A percentile compares a stretch with the other conserved stretches of the same genome.
These are phyloP conservation scores for Cystobasidiaceae sp. DNA, from an alignment of 1,284 basidiomycete species.

Conservation along the genomic window DNA sequence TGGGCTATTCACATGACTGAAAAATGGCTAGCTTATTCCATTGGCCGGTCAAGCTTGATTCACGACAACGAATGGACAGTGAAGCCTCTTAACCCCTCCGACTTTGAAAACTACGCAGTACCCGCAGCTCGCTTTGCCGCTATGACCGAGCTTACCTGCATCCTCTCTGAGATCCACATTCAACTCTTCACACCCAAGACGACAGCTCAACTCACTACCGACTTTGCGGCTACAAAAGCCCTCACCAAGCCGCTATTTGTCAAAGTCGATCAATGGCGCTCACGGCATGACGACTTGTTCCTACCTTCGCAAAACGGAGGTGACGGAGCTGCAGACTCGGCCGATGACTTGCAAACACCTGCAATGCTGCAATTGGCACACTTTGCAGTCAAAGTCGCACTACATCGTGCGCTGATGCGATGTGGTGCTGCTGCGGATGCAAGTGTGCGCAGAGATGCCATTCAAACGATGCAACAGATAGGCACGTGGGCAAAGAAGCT, in stretches of 20 bases:
- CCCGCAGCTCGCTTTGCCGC: not conserved
- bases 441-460: not conserved
- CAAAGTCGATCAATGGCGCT: not conserved
- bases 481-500: not conserved
- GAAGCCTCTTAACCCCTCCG: not conserved
- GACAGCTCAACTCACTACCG: not conserved
- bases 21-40: constrained; percentile 9
- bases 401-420: constrained; percentile 14
- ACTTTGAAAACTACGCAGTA: not conserved
- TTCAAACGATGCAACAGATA: constrained; percentile 6
- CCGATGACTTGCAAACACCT: not conserved
- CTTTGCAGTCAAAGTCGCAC: not conserved
- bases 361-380: constrained; percentile 5
- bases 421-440: not conserved
- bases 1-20: constrained; percentile 17
- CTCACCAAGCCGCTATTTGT: not conserved
- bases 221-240: not conserved
- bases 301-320: not conserved
- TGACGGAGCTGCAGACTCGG: not conserved
- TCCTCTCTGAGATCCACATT: constrained; percentile 3
- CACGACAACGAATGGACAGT: constrained; percentile 15
- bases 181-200: not conserved
- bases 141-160: constrained; percentile 3
- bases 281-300: not conserved
- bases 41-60: constrained; percentile 20